phyloP scores from a whole-genome alignment of 179 eudicot genomes.

The Corrigiola litoralis region DNA sequence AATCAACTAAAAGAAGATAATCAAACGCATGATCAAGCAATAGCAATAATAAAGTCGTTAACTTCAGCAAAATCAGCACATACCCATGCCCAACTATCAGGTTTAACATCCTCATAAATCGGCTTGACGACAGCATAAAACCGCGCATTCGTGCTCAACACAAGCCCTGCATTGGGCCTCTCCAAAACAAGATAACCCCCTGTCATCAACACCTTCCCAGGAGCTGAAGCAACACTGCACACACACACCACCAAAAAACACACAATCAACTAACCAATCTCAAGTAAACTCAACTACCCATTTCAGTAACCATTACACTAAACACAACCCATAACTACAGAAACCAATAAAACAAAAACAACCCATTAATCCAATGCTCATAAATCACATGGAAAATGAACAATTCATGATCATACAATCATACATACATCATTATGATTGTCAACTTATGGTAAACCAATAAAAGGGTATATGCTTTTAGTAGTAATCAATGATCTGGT shows the following conservation, averaged over 20 bases:
- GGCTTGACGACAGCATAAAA: slow-evolving; percentile 89
- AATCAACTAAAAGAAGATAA: no score
- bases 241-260: not conserved
- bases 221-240: slow-evolving; percentile 75
- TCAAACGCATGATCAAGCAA: not conserved
- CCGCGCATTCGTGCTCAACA: slow-evolving; percentile 90
- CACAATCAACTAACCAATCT: not conserved
- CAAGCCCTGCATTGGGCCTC: slow-evolving; percentile 96
- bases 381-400: not conserved
- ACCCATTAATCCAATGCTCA: not conserved
- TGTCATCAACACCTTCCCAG: slow-evolving; percentile 96
- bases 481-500: not conserved
- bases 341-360: not conserved
- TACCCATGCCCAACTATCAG: slow-evolving; percentile 84
- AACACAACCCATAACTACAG: not conserved
- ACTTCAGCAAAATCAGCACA: slow-evolving; percentile 20
- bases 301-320: not conserved
- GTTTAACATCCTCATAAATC: slow-evolving; percentile 45
- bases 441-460: not conserved
- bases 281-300: no score
- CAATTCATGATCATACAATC: not conserved
- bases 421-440: not conserved
- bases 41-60: not conserved
- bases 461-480: no score
- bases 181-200: slow-evolving; percentile 95